Conservation (phyloP, 2,329 filamentous ascomycete species). For the Aspergillus sp. region DNA sequence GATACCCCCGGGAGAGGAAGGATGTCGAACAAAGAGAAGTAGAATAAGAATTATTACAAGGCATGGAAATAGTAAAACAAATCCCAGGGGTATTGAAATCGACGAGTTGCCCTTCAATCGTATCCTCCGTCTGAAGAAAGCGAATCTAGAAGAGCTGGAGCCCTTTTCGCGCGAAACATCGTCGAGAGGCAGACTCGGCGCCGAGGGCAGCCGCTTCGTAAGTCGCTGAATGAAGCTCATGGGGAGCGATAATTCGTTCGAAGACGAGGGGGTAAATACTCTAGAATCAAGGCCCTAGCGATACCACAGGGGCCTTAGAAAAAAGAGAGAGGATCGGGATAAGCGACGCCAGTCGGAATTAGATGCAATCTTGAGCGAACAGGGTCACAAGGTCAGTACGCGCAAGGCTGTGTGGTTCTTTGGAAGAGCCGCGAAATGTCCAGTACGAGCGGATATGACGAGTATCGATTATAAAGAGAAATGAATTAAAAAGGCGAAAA, state of each 20-base stretch:
- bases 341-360: neutral
- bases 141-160: constrained; percentile 50
- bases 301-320: constrained; percentile 4
- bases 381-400: constrained; percentile 7
- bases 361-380: neutral
- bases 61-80: constrained; percentile 87
- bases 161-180: constrained; percentile 43
- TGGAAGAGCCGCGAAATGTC: constrained; percentile 2
- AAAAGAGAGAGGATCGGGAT: neutral
- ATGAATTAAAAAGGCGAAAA: constrained; percentile 17
- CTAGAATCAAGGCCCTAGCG: neutral
- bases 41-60: constrained; percentile 89
- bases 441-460: neutral
- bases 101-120: constrained; percentile 86
- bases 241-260: constrained; percentile 25
- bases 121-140: constrained; percentile 82
- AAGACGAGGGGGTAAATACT: constrained; percentile 2
- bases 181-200: constrained; percentile 42
- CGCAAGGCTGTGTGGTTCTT: constrained; percentile 3
- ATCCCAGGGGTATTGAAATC: constrained; percentile 85
- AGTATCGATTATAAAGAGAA: neutral
- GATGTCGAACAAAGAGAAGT: constrained; percentile 82
- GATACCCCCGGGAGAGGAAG: constrained; percentile 74
- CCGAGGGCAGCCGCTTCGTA: constrained; percentile 47
- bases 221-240: constrained; percentile 54